Percentiles rank a stretch among this genome's conserved stretches.
These are phyloP conservation scores for Fraxinus floribunda DNA, from an alignment of 305 asterid genomes.

Conservation along the genomic window DNA sequence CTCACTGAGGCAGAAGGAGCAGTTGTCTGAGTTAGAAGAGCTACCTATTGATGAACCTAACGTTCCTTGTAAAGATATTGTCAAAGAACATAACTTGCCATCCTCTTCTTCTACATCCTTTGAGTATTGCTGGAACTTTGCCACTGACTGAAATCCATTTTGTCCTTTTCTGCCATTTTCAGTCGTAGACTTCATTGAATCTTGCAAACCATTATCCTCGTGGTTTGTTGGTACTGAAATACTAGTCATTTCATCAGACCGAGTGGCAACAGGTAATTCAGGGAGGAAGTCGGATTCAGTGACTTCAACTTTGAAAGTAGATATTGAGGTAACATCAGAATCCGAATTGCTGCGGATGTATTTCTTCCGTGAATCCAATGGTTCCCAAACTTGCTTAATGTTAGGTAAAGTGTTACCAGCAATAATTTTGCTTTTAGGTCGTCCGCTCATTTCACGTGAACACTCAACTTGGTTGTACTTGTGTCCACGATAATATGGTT, in stretches of 20 bases:
- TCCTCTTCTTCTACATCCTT: slow-evolving; percentile 47
- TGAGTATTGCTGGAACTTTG: slow-evolving; percentile 35
- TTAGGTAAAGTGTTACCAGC: slow-evolving; percentile 32
- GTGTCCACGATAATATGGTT: slow-evolving; percentile 54
- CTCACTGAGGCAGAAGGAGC: slow-evolving; percentile 86
- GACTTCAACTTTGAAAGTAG: slow-evolving; percentile 51
- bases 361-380: slow-evolving; percentile 76
- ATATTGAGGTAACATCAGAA: slow-evolving; percentile 59
- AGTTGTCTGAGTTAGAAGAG: slow-evolving; percentile 71
- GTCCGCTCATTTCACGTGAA: slow-evolving; percentile 48
- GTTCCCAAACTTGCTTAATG: slow-evolving; percentile 92
- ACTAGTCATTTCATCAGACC: slow-evolving; percentile 45
- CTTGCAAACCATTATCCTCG: slow-evolving; percentile 35
- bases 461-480: slow-evolving; percentile 51
- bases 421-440: slow-evolving; percentile 52
- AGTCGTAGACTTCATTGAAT: slow-evolving; percentile 28
- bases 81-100: slow-evolving; percentile 32
- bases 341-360: slow-evolving; percentile 64
- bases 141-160: slow-evolving; percentile 28
- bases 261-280: slow-evolving; percentile 45
- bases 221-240: slow-evolving; percentile 36
- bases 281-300: slow-evolving; percentile 48
- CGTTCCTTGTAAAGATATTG: slow-evolving; percentile 33
- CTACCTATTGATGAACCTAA: slow-evolving; percentile 46
- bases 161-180: slow-evolving; percentile 29